These are phyloP conservation scores for Diaporthe sp. DNA, from an alignment of 2,329 filamentous ascomycete genomes.

Conservation along the genomic window DNA sequence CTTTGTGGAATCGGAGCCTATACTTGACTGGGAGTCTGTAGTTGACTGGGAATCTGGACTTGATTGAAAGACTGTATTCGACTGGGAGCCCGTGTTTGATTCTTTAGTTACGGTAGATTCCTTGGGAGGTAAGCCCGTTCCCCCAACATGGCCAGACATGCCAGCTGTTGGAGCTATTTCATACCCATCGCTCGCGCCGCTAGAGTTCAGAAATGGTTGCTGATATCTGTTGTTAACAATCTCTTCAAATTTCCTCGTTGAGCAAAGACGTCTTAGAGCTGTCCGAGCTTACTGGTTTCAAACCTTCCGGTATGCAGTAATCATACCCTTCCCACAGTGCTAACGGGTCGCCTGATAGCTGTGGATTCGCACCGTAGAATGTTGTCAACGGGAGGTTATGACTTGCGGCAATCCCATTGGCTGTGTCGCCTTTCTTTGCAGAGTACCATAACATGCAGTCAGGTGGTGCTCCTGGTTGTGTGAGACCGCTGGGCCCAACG, in stretches of 20 bases:
- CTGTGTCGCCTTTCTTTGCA: background rate
- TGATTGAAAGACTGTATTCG: too few species aligned
- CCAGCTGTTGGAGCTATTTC: background rate
- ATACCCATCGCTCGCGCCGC: too few species aligned
- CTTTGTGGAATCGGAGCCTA: too few species aligned
- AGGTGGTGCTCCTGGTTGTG: background rate
- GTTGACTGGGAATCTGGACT: too few species aligned
- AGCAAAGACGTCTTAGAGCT: rapidly evolving
- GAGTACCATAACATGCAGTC: slow-evolving; percentile 1
- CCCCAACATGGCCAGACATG: background rate
- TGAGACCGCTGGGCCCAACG: background rate
- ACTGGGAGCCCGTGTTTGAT: too few species aligned
- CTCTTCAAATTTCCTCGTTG: too few species aligned
- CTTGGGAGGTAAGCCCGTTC: background rate
- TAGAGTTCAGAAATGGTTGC: background rate
- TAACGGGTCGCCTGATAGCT: background rate
- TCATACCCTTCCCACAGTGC: background rate
- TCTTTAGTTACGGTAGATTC: too few species aligned
- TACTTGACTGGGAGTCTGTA: too few species aligned
- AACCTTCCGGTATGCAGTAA: background rate
- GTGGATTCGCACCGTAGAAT: background rate
- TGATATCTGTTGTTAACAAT: background rate
- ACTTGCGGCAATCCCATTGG: background rate
- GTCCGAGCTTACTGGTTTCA: background rate
- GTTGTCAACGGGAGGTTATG: background rate